Evolutionary conservation across 1,284 basidiomycete species (phyloP), one percentile per base, ranked within the genome.

Genomic region (Afroboletus lepidellus): DNA sequence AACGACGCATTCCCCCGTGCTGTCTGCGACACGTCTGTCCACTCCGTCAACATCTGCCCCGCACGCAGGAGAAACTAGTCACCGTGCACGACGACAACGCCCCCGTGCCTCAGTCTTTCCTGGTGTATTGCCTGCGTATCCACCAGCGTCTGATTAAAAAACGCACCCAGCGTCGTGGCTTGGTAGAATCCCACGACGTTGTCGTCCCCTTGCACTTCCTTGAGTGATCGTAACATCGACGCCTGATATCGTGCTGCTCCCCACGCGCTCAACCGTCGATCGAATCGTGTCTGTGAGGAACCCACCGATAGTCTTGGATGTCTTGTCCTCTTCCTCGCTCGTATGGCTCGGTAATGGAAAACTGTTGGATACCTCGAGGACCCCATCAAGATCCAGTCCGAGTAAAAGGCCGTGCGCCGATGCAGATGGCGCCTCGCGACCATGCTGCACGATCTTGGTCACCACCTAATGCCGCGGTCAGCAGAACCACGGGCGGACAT

Each of bases 131-230:
- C 85, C 69, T 97, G 90, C 15, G 92, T 90, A 56, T 98, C 93
- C 46, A 98, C 79, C 43, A 97, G 74, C n/a, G 84, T 83, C 67
- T 94, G 90, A 63, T 87, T 90, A 73, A 92, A 88, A 72, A 96
- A 98, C n/a, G 93, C 93, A 36, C 94, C 93, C 47, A 93, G 79
- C 18, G 87, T 84, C 42, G 88, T 92, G 42, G 89, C 90, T 70
- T 97, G 93, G 78, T 99, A 99, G 72, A 98, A 94, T 41, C 97
- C 97, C 52, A 99, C 92, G 44, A 97, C 84, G 62, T 90, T 94
- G 70, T 96, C 94, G 66, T 98, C 95, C 50, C 90, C 86, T 69
- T 94, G 91, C 55, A 98, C 93, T 69, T 98, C 92, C 65, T 90
- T 88, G 66, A 96, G 75, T 37, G 92, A 87, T 49, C 87, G 84